Conservation (phyloP, 2,329 filamentous ascomycete genomes). For the Tolypocladium album region DNA sequence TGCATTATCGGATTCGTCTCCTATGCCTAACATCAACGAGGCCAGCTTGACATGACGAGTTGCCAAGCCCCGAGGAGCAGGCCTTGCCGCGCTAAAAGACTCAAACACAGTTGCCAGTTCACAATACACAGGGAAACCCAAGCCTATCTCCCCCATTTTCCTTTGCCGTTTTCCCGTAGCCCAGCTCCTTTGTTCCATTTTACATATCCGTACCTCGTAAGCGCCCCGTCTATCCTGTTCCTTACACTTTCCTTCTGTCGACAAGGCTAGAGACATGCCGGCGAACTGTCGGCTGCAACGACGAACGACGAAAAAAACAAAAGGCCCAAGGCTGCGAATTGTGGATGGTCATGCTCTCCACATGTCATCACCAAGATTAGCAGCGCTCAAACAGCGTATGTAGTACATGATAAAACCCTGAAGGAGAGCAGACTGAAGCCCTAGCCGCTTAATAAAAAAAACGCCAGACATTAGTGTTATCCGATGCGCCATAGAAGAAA, state of each 20-base stretch:
- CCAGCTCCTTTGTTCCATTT: background rate
- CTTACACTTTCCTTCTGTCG: background rate
- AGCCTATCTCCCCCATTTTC: background rate
- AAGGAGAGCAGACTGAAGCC: background rate
- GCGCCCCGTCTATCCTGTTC: background rate
- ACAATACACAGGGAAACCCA: background rate
- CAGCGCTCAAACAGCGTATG: background rate
- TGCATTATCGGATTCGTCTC: background rate
- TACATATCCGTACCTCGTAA: background rate
- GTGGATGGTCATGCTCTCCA: background rate
- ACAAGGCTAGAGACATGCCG: background rate
- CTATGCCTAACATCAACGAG: background rate
- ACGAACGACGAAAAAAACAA: background rate
- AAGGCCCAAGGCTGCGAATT: background rate
- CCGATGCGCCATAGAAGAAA: slow-evolving; percentile 6
- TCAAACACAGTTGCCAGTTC: background rate
- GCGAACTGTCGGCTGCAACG: background rate
- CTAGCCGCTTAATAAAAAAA: background rate
- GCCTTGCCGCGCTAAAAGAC: background rate
- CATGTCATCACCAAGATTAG: background rate
- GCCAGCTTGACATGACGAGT: background rate
- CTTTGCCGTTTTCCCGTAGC: background rate
- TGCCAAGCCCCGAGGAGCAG: background rate
- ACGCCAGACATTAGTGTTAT: slow-evolving; percentile 10
- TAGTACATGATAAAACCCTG: background rate